Percentiles rank a stretch among this genome's conserved stretches.
These are phyloP conservation scores for Russula vinacea DNA, from an alignment of 768 basidiomycete species.

Conservation along the genomic window DNA sequence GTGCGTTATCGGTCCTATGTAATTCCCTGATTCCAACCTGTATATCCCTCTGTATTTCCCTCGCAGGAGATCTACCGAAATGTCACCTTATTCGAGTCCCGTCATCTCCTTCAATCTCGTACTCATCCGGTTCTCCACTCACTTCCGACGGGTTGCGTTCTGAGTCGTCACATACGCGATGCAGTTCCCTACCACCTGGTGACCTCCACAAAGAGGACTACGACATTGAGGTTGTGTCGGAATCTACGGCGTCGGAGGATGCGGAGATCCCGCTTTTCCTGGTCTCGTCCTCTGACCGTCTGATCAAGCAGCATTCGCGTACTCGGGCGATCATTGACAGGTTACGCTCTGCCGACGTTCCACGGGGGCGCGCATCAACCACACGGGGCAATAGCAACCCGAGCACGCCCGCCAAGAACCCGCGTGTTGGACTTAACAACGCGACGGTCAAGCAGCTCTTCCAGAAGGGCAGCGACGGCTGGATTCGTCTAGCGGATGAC, in stretches of 20 bases:
- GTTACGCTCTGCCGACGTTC: constrained; percentile 41
- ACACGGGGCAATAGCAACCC: constrained; percentile 5
- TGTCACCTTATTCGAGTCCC: constrained; percentile 27
- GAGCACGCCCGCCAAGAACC: constrained; percentile 9
- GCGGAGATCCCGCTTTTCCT: constrained; percentile 40
- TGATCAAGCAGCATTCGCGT: constrained; percentile 48
- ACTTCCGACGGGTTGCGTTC: constrained; percentile 35
- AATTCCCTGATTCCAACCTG: neutral
- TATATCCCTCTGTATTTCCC: neutral
- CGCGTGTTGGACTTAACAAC: constrained; percentile 17
- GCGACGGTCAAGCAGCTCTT: constrained; percentile 28
- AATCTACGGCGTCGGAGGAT: constrained; percentile 28
- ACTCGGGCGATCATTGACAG: constrained; percentile 60
- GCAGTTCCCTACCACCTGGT: constrained; percentile 37
- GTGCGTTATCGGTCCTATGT: constrained; percentile 11
- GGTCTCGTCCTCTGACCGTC: constrained; percentile 31
- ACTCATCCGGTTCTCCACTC: constrained; percentile 47
- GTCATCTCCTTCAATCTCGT: constrained; percentile 35
- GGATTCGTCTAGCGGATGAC: constrained; percentile 27
- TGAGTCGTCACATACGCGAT: constrained; percentile 35
- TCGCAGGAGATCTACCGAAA: constrained; percentile 17
- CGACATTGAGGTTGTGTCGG: constrained; percentile 47
- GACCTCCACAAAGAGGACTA: constrained; percentile 52
- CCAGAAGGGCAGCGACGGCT: constrained; percentile 29
- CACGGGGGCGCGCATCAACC: constrained; percentile 26